Evolutionary conservation across 2,329 filamentous ascomycete species (phyloP).

Genomic region (Diaporthe citri): DNA sequence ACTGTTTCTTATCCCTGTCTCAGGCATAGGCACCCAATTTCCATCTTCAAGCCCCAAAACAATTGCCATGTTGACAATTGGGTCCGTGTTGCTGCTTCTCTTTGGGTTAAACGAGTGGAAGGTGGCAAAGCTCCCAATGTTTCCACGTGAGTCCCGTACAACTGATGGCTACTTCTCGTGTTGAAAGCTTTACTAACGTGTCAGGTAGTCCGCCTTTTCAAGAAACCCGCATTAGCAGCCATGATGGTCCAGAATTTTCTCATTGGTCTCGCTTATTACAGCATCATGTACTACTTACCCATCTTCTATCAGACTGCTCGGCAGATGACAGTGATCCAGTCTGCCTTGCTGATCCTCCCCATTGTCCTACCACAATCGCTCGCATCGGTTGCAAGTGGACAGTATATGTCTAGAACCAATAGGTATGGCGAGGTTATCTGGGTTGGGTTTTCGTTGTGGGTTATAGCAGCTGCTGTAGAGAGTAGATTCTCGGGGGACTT

Average conservation of each 20-base stretch:
- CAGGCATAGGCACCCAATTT: constrained; percentile 67
- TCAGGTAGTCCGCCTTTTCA: constrained; percentile 64
- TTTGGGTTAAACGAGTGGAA: constrained; percentile 70
- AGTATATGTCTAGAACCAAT: constrained; percentile 68
- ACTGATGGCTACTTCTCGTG: constrained; percentile 1
- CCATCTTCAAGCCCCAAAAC: constrained; percentile 67
- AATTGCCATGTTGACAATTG: constrained; percentile 65
- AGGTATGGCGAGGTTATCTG: constrained; percentile 72
- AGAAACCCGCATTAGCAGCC: constrained; percentile 62
- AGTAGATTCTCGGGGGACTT: constrained; percentile 2
- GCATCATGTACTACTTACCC: constrained; percentile 71
- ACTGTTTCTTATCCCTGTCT: constrained; percentile 73
- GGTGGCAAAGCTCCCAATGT: constrained; percentile 68
- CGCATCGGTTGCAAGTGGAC: constrained; percentile 62
- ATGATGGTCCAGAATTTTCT: constrained; percentile 71
- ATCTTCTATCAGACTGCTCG: constrained; percentile 68
- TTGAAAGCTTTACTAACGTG: not conserved
- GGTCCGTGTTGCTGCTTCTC: constrained; percentile 48
- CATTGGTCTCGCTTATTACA: constrained; percentile 70
- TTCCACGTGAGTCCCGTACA: constrained; percentile 57
- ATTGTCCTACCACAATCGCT: constrained; percentile 59
- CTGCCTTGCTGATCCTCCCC: constrained; percentile 62
- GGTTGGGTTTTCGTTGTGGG: constrained; percentile 52
- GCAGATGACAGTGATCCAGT: constrained; percentile 48
- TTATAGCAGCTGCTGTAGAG: constrained; percentile 46